These are phyloP conservation scores for Penicillium canariense DNA, from an alignment of 495 filamentous ascomycete species.

Conservation along the genomic window DNA sequence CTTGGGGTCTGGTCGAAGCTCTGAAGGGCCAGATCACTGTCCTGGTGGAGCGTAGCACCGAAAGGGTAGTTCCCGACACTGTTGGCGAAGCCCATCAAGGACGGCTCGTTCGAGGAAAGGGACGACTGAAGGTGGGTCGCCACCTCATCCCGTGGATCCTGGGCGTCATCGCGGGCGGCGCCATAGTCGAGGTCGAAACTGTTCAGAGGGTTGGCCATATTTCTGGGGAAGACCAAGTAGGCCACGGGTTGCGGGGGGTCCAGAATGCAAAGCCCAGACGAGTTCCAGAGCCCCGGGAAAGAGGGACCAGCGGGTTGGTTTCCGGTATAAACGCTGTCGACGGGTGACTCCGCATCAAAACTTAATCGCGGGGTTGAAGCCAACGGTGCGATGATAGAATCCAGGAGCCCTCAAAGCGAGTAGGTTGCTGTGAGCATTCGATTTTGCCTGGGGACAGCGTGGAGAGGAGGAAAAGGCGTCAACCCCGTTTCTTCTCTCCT, in stretches of 20 bases:
- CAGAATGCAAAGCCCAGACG: conserved; percentile 25
- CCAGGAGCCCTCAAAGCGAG: not conserved
- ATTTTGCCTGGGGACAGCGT: not conserved
- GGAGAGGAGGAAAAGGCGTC: conserved; percentile 7
- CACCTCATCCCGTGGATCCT: conserved; percentile 3
- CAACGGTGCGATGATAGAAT: not conserved
- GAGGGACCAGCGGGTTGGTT: conserved; percentile 19
- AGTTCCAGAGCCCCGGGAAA: conserved; percentile 29
- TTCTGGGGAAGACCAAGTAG: conserved; percentile 2
- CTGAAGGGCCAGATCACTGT: conserved; percentile 17
- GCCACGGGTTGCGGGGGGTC: conserved; percentile 27
- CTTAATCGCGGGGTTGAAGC: not conserved
- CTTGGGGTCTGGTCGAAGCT: conserved; percentile 12
- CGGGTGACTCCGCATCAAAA: no score
- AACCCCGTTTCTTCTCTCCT: conserved; percentile 1
- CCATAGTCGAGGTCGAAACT: conserved; percentile 7
- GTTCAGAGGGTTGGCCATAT: conserved; percentile 21
- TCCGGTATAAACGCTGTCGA: no score
- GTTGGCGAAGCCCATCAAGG: conserved; percentile 19
- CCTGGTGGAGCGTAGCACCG: conserved; percentile 24
- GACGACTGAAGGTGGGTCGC: conserved; percentile 7
- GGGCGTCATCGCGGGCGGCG: conserved; percentile 9
- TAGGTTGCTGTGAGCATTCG: not conserved
- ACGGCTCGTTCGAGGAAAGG: conserved; percentile 13
- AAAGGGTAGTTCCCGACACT: conserved; percentile 18